Evolutionary conservation across 2,329 filamentous ascomycete genomes (phyloP), one percentile per base, ranked within the genome.

Genomic region (Colletotrichum eremochloae): DNA sequence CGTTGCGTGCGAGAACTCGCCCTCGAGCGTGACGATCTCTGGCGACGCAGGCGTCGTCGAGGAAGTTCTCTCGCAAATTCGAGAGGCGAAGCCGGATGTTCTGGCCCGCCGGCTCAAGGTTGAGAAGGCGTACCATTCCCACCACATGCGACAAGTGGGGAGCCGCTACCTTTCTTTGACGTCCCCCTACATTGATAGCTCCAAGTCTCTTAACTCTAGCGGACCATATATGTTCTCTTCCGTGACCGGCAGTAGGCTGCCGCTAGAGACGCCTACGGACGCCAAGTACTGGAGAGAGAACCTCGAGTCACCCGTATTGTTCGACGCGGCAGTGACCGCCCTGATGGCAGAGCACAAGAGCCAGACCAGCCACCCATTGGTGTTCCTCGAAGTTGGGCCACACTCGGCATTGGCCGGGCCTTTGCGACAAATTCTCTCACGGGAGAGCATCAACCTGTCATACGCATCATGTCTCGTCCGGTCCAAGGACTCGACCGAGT

Each of bases 381-480:
- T 40, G 12, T 68, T 75, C 44, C 52, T 75, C 6, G 73, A 75
- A 29, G 63, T 75, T 11, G 68, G 71, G 1, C 71, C 74, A 0
- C 68, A 75, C 42, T 50, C 46, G 5, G 73, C 74, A 1, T 55
- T 75, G 20, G 56, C 64, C 24, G 66, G 68, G 1, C 73, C 74
- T 2, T 12, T 71, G 15, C 31, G 60, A 1, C 65, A 75, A 24
- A 74, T 68, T 6, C 53, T 67, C 72, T 77, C 78, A 0, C 80
- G 84, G 12, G 82, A 82, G 52, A 79, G 81, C 14, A 44, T 42
- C 52, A 67, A 33, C 73, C 9, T 58, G 60, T 20, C 81, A 56
- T 87, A 87, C 67, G 78, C 80, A 4, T 81, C 84, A 0, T 79
- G 81, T 0, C 84, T 93, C 2, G 76, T 87, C 2, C 85, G 89